Base-by-base conservation (phyloP, 2,329 filamentous ascomycete genomes). In the Ceratocystis cubensis region DNA sequence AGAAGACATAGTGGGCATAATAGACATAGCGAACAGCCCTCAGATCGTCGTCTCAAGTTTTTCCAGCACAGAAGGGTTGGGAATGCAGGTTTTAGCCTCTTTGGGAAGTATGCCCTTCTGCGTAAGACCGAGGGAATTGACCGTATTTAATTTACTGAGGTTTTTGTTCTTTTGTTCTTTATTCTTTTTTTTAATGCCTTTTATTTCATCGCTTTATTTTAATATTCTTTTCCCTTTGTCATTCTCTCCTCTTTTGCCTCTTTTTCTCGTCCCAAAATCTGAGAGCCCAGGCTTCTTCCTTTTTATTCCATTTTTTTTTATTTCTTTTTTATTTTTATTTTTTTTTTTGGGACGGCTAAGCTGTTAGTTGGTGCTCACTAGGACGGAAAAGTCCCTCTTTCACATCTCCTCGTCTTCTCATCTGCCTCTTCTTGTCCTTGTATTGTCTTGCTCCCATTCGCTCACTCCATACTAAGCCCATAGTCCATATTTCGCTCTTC, bases 381-480 rank as follows among this genome's bases (percentile, higher is more conserved):
- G 56, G 30, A 59, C 56, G 56, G 30, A 37, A 28, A 59, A 59
- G 28, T 37, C 56, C 25, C 28, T 33, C 56, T 33, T 8, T 53
- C 48, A 41, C 48, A 28, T 6, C 48, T 28, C 8, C 25, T 56
- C 20, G 20, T 13, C 22, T 59, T 8, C 6, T 5, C 56, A 28
- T 37, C 30, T n/a, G 28, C 33, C 53, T 57, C 10, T 5, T 57
- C 28, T 57, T 7, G 53, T 57, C 17, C 53, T 59, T 59, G 56
- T 59, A 6, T 59, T 59, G 56, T 59, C 56, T 37, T 59, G 56
- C 33, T 59, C 56, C 30, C 56, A 17, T 59, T 59, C 56, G 56
- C 56, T 20, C 56, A 37, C 56, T 59, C 56, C 56, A 59, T 37
- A n/a, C 56, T 59, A 59, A 15, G 28, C 56, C 37, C 25, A 59